Evolutionary conservation across 805 yeast species (phyloP).

Genomic region (Schizosaccharomyces pombe): DNA sequence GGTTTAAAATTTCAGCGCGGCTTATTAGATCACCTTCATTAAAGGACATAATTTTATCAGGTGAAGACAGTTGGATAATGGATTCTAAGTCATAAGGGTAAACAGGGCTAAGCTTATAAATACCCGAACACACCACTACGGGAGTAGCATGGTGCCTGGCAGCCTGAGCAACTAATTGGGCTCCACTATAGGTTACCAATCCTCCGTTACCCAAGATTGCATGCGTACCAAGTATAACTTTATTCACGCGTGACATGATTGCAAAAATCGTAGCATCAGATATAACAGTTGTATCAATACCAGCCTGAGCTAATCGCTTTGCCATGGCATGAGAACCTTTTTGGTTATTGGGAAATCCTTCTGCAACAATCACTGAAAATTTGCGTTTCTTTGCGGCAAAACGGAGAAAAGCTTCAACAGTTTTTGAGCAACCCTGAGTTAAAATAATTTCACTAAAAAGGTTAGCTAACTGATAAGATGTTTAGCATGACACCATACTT

Average conservation of each 20-base stretch:
- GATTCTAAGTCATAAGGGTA: conserved; percentile 76
- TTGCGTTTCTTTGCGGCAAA: conserved; percentile 75
- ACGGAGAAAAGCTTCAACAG: conserved; percentile 65
- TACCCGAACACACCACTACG: conserved; percentile 82
- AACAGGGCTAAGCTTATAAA: conserved; percentile 75
- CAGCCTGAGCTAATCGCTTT: conserved; percentile 52
- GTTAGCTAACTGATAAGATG: neutral
- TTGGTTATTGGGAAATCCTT: conserved; percentile 76
- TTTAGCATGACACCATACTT: conserved; percentile 26
- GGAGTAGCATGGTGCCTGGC: conserved; percentile 93
- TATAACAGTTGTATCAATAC: conserved; percentile 70
- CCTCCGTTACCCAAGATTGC: conserved; percentile 90
- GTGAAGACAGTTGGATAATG: conserved; percentile 73
- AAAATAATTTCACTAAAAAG: neutral
- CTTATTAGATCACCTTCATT: conserved; percentile 40
- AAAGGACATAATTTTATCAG: conserved; percentile 68
- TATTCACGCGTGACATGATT: conserved; percentile 90
- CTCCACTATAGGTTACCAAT: conserved; percentile 71
- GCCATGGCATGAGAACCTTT: conserved; percentile 57
- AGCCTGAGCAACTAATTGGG: conserved; percentile 78
- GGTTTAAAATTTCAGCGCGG: conserved; percentile 62
- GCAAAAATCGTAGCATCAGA: conserved; percentile 89
- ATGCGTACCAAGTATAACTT: conserved; percentile 77
- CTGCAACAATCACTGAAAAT: conserved; percentile 73
- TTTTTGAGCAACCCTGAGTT: conserved; percentile 88